These are phyloP conservation scores for Lathyrus oleraceus DNA, from an alignment of 306 rosid genomes.

Conservation along the genomic window DNA sequence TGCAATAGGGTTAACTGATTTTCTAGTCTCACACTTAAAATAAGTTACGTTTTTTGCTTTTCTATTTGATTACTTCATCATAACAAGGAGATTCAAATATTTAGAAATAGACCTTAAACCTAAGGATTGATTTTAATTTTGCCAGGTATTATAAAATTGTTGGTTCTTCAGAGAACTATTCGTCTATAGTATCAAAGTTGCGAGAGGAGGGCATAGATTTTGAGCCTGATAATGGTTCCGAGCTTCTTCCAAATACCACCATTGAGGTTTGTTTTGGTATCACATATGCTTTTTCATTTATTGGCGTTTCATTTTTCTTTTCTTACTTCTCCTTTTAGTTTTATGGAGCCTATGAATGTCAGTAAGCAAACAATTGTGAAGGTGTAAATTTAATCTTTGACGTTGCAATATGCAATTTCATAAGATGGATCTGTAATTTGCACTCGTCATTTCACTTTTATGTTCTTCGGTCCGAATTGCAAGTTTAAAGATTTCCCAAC, in stretches of 20 bases:
- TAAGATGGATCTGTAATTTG: constrained; percentile 11
- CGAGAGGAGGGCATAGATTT: constrained; percentile 75
- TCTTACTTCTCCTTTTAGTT: constrained; percentile 30
- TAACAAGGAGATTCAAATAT: constrained; percentile 18
- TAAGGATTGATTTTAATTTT: constrained; percentile 38
- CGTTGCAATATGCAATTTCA: constrained; percentile 20
- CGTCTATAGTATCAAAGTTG: constrained; percentile 61
- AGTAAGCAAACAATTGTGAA: background rate
- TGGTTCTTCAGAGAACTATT: constrained; percentile 76
- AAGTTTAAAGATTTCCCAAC: background rate
- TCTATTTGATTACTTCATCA: constrained; percentile 30
- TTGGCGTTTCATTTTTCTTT: constrained; percentile 29
- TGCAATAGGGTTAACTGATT: constrained; percentile 26
- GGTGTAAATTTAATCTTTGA: constrained; percentile 1
- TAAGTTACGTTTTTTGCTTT: constrained; percentile 14
- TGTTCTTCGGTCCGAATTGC: constrained; percentile 14
- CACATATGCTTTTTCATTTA: constrained; percentile 16
- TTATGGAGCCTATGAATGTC: constrained; percentile 8
- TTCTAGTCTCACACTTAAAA: constrained; percentile 24
- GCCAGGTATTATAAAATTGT: constrained; percentile 83
- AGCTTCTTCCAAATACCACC: constrained; percentile 72
- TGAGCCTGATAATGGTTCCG: constrained; percentile 91
- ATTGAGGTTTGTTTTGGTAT: constrained; percentile 62
- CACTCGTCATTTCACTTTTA: constrained; percentile 7
- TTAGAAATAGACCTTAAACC: constrained; percentile 9